Base-by-base conservation (phyloP, 768 basidiomycete species). In the Trametes meyenii region DNA sequence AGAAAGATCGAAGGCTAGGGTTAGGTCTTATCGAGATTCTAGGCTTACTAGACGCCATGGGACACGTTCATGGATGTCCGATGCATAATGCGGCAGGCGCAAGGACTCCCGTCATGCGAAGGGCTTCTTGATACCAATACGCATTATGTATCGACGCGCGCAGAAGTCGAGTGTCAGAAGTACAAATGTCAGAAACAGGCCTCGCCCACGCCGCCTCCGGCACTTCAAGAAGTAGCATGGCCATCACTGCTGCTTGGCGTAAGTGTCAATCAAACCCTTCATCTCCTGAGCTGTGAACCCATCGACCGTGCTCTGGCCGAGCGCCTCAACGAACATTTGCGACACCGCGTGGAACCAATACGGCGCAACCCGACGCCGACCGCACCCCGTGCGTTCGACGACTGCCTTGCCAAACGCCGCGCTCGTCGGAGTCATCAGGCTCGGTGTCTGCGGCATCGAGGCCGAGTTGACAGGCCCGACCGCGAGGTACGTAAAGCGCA, bases 371-470 rank as follows among this genome's bases (percentile, higher is more conserved):
- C 45, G 7, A 38, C 63, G 39, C 52, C 56, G 50, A 19, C 69
- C 71, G 50, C 69, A 68, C 14, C 71, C 71, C 24, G 68, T 57
- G 21, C 55, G 38, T 17, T 51, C 58, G 40, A 70, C 62, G n/a
- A 71, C 21, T 13, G 54, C 51, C 60, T 60, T 58, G 33, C 66
- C 71, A 48, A 67, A 71, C 33, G 16, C 10, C 42, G 62, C 66
- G 59, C 66, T 50, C 36, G 55, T 57, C 23, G 66, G 70, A n/a
- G 58, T 54, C 48, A 49, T 38, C 39, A 63, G 50, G 33, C 44
- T 52, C 43, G 35, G 50, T n/a, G 44, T 21, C 48, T 56, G 44
- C 16, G 35, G 48, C 40, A 62, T 56, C 46, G 57, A 54, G 6
- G 53, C 60, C 16, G 64, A 64, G 39, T 58, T 38, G 50, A 72